phyloP scores from a whole-genome alignment of 805 yeast genomes.

The Kluyveromyces lactis region DNA sequence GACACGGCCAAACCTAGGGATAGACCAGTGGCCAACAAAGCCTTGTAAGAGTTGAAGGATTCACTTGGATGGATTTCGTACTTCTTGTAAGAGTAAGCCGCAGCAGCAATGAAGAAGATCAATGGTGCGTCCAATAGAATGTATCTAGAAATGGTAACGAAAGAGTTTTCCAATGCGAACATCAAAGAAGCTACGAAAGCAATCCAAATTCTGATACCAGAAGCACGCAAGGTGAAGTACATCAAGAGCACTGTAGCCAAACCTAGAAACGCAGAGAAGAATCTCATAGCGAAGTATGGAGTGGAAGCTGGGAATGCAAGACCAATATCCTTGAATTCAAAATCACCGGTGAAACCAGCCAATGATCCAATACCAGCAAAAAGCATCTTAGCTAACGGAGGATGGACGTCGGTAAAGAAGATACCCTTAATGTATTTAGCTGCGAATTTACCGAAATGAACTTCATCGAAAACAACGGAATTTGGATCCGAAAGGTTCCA shows the following conservation, averaged over 20 bases:
- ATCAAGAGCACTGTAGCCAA: conserved; percentile 55
- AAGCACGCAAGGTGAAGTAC: conserved; percentile 60
- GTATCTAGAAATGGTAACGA: conserved; percentile 63
- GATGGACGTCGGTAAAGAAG: conserved; percentile 69
- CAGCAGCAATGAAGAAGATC: conserved; percentile 66
- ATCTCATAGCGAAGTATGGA: conserved; percentile 66
- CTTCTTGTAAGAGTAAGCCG: conserved; percentile 57
- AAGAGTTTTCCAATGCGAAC: conserved; percentile 58
- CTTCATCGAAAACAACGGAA: conserved; percentile 88
- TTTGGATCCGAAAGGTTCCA: conserved; percentile 56
- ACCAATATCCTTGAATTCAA: conserved; percentile 60
- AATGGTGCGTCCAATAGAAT: conserved; percentile 71
- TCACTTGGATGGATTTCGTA: conserved; percentile 61
- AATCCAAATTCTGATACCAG: conserved; percentile 62
- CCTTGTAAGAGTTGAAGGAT: conserved; percentile 46
- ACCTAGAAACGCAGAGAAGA: conserved; percentile 60
- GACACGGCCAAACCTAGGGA: conserved; percentile 67
- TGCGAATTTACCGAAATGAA: conserved; percentile 95
- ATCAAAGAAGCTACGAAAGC: conserved; percentile 49
- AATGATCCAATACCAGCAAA: conserved; percentile 61
- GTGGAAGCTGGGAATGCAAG: conserved; percentile 44
- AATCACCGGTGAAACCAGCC: conserved; percentile 68
- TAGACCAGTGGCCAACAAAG: conserved; percentile 55
- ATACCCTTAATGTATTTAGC: conserved; percentile 60
- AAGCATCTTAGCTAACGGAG: conserved; percentile 71